These are phyloP conservation scores for Lignosus rhinocerotis DNA, from an alignment of 1,284 basidiomycete species.

Conservation along the genomic window DNA sequence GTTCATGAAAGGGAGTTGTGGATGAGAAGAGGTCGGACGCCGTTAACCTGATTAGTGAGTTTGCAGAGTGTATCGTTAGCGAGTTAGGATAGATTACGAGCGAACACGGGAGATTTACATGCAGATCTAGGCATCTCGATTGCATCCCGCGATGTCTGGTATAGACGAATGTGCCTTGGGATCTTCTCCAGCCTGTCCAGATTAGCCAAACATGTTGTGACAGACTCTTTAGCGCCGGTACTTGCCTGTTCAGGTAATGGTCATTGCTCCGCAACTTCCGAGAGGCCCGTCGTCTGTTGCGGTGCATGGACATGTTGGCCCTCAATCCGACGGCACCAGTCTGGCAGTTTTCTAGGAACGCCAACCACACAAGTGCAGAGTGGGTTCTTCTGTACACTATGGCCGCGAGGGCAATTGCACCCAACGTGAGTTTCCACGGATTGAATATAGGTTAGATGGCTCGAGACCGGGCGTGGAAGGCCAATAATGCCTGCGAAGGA, in stretches of 20 bases:
- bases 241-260: slow-evolving; percentile 7
- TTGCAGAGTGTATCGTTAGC: slow-evolving; percentile 16
- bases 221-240: neutral
- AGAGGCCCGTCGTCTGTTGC: neutral
- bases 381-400: neutral
- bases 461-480: slow-evolving; percentile 3
- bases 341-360: neutral
- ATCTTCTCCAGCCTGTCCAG: neutral
- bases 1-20: neutral
- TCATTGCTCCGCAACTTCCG: slow-evolving; percentile 10
- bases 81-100: slow-evolving; percentile 16
- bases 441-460: slow-evolving; percentile 9
- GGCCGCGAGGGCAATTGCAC: neutral
- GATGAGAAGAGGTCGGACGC: neutral
- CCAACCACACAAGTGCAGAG: neutral
- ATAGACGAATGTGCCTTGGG: slow-evolving; percentile 12
- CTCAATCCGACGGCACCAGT: neutral
- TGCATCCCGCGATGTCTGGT: slow-evolving; percentile 16
- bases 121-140: slow-evolving; percentile 21
- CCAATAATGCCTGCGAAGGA: slow-evolving; percentile 11
- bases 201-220: neutral
- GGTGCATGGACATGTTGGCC: neutral
- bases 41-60: neutral
- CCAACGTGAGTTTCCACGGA: neutral
- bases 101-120: slow-evolving; percentile 16